Evolutionary conservation across 179 eudicot genomes (phyloP).

Genomic region (Silene noctiflora): DNA sequence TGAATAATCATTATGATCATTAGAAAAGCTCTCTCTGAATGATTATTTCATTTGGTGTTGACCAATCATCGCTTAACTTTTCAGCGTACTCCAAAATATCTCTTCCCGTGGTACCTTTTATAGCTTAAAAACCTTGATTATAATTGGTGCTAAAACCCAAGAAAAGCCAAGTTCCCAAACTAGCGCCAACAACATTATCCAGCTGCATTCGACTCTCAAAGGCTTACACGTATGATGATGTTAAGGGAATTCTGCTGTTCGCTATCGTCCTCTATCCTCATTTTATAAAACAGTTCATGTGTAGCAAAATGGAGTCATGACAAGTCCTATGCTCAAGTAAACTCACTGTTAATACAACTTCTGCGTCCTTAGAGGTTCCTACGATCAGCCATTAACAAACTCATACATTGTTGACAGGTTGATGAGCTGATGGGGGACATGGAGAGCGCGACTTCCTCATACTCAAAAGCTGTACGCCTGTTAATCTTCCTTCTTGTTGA

Average conservation of each 20-base stretch:
- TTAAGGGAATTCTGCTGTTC: background rate
- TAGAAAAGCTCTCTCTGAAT: too few relatives aligned
- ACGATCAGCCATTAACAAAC: constrained; percentile 3
- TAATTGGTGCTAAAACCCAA: too few relatives aligned
- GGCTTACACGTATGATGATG: too few relatives aligned
- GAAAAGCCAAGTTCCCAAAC: too few relatives aligned
- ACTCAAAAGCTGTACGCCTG: constrained; percentile 69
- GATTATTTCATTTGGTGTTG: too few relatives aligned
- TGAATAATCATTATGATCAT: too few relatives aligned
- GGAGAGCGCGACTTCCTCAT: constrained; percentile 52
- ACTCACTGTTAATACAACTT: background rate
- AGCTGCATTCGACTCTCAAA: too few relatives aligned
- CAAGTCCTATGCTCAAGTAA: background rate
- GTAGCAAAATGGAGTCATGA: background rate
- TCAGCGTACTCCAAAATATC: too few relatives aligned
- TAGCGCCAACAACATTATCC: too few relatives aligned
- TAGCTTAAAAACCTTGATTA: too few relatives aligned
- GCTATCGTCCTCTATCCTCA: background rate
- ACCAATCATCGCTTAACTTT: too few relatives aligned
- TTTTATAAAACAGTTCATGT: background rate
- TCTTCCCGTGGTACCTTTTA: too few relatives aligned
- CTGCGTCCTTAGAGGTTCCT: background rate
- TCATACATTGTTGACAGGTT: constrained; percentile 46
- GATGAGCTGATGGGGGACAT: constrained; percentile 78
- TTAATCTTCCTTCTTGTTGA: constrained; percentile 71